phyloP scores from a whole-genome alignment of 345 rosid species.

The Lepidium africanum region DNA sequence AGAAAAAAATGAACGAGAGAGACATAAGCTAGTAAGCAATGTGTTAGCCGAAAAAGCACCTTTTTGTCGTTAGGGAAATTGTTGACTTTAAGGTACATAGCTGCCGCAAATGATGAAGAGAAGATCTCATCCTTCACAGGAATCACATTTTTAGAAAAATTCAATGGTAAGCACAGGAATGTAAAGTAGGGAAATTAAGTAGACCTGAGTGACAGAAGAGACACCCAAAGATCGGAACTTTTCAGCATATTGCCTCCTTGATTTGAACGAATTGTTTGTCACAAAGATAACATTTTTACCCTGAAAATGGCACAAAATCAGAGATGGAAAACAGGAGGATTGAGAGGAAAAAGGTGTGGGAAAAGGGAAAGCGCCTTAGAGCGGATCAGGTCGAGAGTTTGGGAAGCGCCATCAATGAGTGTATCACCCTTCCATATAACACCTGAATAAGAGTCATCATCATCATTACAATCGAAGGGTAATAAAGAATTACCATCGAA shows the following conservation, averaged over 20 bases:
- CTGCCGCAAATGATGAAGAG: conserved; percentile 88
- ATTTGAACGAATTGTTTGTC: conserved; percentile 80
- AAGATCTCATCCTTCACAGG: conserved; percentile 76
- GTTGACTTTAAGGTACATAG: conserved; percentile 77
- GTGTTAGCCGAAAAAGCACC: conserved; percentile 29
- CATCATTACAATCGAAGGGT: neutral
- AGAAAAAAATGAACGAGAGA: neutral
- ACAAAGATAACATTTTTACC: conserved; percentile 82
- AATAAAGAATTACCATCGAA: neutral
- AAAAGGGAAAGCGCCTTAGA: conserved; percentile 38
- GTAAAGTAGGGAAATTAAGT: neutral
- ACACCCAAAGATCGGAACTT: conserved; percentile 73
- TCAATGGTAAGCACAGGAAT: neutral
- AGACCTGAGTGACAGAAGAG: conserved; percentile 60
- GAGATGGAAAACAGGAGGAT: neutral
- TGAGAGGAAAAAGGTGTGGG: neutral
- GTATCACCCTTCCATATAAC: conserved; percentile 93
- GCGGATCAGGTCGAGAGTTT: conserved; percentile 61
- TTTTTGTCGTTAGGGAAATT: conserved; percentile 67
- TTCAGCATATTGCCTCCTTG: conserved; percentile 58
- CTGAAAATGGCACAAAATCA: conserved; percentile 22
- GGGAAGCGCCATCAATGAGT: conserved; percentile 65
- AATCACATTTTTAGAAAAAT: neutral
- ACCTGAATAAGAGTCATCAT: conserved; percentile 33
- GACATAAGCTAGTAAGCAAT: neutral